Evolutionary conservation across 805 yeast species (phyloP).

Genomic region (Diddensiella transvaalensis): DNA sequence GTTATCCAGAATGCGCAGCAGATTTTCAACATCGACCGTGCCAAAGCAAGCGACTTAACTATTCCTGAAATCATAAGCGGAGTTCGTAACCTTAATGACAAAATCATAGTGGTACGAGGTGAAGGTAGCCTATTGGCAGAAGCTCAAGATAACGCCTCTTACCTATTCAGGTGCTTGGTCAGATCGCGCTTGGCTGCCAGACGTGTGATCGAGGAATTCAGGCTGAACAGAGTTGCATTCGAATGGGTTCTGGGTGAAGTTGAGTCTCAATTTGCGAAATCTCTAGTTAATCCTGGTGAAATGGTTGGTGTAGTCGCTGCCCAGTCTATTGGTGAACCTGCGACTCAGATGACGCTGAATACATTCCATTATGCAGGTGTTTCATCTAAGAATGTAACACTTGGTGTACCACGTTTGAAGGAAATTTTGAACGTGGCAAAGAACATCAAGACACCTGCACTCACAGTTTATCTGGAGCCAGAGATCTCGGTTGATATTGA

Average conservation of each 20-base stretch:
- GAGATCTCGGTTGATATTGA: constrained; percentile 85
- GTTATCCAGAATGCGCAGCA: constrained; percentile 96
- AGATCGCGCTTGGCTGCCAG: constrained; percentile 90
- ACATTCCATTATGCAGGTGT: constrained; percentile 99
- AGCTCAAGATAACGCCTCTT: constrained; percentile 90
- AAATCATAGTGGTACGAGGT: constrained; percentile 78
- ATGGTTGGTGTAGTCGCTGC: constrained; percentile 98
- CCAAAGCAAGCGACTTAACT: constrained; percentile 85
- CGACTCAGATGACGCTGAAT: constrained; percentile 97
- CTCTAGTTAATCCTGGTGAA: constrained; percentile 94
- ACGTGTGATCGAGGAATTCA: constrained; percentile 87
- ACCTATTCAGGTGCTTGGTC: constrained; percentile 82
- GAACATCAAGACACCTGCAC: constrained; percentile 98
- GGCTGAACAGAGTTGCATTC: constrained; percentile 78
- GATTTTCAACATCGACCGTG: constrained; percentile 88
- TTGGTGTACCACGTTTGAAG: constrained; percentile 99
- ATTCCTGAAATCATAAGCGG: constrained; percentile 73
- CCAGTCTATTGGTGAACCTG: constrained; percentile 98
- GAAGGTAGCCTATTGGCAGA: constrained; percentile 65
- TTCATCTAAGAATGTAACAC: constrained; percentile 98
- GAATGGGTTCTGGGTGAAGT: constrained; percentile 96
- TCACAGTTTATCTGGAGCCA: constrained; percentile 84
- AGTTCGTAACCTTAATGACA: constrained; percentile 64
- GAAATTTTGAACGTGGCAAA: constrained; percentile 98
- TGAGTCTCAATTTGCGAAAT: constrained; percentile 88